Evolutionary conservation across 2,329 filamentous ascomycete genomes (phyloP).

Genomic region (Colletotrichum sp.): DNA sequence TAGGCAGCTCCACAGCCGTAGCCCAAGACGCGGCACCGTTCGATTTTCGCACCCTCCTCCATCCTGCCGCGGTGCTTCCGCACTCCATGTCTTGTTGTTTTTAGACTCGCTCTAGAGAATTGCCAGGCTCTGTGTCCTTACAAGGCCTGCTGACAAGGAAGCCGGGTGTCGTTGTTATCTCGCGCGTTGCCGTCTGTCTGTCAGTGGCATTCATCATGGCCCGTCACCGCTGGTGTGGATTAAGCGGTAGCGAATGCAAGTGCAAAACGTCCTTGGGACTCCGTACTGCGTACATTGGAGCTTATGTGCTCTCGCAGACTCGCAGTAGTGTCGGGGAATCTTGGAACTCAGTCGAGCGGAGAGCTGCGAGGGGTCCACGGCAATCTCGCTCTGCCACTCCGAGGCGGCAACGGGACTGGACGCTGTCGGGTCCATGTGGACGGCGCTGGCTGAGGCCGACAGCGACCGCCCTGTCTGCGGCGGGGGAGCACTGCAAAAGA

Average conservation of each 20-base stretch:
- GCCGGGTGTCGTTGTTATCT: background rate
- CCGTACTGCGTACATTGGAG: background rate
- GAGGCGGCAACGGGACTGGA: background rate
- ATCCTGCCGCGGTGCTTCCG: background rate
- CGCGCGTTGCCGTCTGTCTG: background rate
- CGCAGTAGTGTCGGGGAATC: background rate
- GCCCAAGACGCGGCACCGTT: background rate
- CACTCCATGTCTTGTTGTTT: background rate
- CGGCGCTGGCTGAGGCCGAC: background rate
- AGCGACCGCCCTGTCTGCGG: conserved; percentile 7
- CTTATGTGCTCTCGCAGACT: background rate
- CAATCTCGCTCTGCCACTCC: conserved; percentile 16
- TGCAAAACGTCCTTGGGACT: background rate
- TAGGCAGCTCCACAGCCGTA: background rate
- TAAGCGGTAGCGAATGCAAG: background rate
- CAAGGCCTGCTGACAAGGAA: background rate
- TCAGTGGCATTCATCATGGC: background rate
- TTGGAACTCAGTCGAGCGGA: background rate
- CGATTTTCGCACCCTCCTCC: background rate
- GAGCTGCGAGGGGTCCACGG: background rate
- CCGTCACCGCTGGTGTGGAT: background rate
- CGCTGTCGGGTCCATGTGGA: background rate
- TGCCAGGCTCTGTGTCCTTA: background rate
- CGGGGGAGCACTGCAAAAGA: background rate
- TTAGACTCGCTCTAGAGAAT: background rate